Evolutionary conservation across 176 grass and related monocot genomes (phyloP).

Genomic region (Rhynchospora tenuis): DNA sequence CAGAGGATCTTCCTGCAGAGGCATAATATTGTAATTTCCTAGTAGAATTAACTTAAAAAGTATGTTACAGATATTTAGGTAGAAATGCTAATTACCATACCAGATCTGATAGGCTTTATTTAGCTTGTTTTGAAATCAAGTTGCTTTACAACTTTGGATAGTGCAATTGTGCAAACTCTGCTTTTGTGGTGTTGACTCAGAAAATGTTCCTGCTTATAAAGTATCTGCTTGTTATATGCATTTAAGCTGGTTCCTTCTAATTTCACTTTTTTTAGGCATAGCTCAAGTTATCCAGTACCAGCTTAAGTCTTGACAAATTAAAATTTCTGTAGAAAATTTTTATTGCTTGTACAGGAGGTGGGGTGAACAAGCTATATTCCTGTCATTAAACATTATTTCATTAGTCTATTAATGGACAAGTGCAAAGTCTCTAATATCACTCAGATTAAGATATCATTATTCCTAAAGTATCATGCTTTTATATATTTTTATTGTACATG

Average conservation of each 20-base stretch:
- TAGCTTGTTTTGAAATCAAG: neutral
- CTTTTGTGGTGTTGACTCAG: neutral
- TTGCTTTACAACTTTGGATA: neutral
- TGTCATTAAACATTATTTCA: too few relatives aligned
- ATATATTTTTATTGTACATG: too few relatives aligned
- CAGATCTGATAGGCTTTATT: neutral
- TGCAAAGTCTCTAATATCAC: too few relatives aligned
- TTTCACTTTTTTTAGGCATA: neutral
- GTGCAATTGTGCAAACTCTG: neutral
- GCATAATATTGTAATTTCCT: neutral
- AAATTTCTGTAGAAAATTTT: neutral
- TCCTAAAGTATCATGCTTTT: too few relatives aligned
- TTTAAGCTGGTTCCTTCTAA: neutral
- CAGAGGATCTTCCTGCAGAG: neutral
- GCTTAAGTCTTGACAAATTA: neutral
- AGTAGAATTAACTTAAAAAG: neutral
- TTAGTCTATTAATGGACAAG: too few relatives aligned
- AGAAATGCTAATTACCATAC: constrained; percentile 5
- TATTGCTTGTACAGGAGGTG: neutral
- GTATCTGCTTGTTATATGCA: neutral
- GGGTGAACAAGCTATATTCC: too few relatives aligned
- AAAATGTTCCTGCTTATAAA: neutral
- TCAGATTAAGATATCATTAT: too few relatives aligned
- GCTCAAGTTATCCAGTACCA: neutral
- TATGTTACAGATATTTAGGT: neutral